Evolutionary conservation across 805 yeast genomes (phyloP).

Genomic region (Teunomyces panamensis): DNA sequence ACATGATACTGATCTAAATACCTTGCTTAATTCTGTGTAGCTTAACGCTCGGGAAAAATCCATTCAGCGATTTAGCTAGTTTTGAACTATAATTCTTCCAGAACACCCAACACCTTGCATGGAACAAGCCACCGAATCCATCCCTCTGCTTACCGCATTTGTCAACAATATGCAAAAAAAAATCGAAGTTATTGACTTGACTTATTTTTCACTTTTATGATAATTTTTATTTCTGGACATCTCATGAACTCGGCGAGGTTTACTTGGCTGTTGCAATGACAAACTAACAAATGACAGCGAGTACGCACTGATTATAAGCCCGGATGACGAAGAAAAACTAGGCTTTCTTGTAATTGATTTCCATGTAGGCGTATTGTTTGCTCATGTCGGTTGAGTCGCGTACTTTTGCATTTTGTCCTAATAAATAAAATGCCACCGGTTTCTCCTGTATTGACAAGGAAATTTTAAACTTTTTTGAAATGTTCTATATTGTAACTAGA

Average conservation of each 20-base stretch:
- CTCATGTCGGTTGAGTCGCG: not conserved
- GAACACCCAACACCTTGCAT: not conserved
- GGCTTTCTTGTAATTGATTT: not conserved
- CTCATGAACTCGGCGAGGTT: not conserved
- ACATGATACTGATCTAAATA: not conserved
- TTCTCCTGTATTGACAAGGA: not conserved
- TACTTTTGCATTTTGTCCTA: not conserved
- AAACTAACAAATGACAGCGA: not conserved
- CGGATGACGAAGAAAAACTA: not conserved
- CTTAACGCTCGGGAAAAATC: not conserved
- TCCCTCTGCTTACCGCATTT: not conserved
- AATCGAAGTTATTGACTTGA: not conserved
- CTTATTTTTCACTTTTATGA: not conserved
- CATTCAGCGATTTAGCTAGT: not conserved
- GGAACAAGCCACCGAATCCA: not conserved
- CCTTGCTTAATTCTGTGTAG: not conserved
- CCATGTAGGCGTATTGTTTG: not conserved
- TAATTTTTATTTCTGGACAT: not conserved
- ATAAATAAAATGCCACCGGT: not conserved
- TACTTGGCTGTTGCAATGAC: not conserved
- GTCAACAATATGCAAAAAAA: not conserved
- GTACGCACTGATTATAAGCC: slow-evolving; percentile 1
- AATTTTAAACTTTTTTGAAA: slow-evolving; percentile 1
- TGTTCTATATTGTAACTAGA: not conserved
- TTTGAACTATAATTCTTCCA: not conserved